Evolutionary conservation across 352 stramenopile species (phyloP), one percentile per base, ranked within the genome.

Genomic region (Pythium vanterpoolii): DNA sequence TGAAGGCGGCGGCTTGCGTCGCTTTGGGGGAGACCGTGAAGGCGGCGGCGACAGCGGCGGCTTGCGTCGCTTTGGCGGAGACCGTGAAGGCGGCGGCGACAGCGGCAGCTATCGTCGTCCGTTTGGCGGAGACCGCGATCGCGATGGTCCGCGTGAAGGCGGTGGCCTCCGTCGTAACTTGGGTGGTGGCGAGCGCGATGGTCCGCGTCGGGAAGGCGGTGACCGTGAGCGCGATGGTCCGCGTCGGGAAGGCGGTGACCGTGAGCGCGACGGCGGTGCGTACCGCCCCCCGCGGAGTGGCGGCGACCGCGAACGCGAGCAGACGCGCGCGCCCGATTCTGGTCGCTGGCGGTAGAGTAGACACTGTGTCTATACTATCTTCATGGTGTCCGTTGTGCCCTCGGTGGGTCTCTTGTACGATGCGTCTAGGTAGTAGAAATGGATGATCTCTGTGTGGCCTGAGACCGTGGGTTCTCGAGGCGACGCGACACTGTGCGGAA

Each of bases 331-430:
- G 13, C 79, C 77, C 28, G 77, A 89, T 40, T 87, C 76, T 58
- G 79, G 79, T 21, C 76, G 77, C 36, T 89, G 79, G 79, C 80
- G 79, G 79, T 89, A 82, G n/a, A n/a, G n/a, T n/a, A n/a, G n/a
- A n/a, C n/a, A n/a, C n/a, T n/a, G n/a, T n/a, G n/a, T n/a, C n/a
- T n/a, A n/a, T n/a, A n/a, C n/a, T n/a, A n/a, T n/a, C n/a, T n/a
- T n/a, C n/a, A n/a, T n/a, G 33, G 21, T 21, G 48, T 46, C 33
- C 3, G 13, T 4, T 27, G 40, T 5, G n/a, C 4, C 6, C 40
- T 44, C 8, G 8, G 7, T 44, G 11, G 38, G 8, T n/a, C n/a
- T n/a, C n/a, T n/a, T n/a, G n/a, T n/a, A n/a, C n/a, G n/a, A n/a
- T n/a, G n/a, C n/a, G n/a, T n/a, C n/a, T n/a, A n/a, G n/a, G n/a